Base-by-base conservation (phyloP, 306 rosid genomes). In the Myrica gale region DNA sequence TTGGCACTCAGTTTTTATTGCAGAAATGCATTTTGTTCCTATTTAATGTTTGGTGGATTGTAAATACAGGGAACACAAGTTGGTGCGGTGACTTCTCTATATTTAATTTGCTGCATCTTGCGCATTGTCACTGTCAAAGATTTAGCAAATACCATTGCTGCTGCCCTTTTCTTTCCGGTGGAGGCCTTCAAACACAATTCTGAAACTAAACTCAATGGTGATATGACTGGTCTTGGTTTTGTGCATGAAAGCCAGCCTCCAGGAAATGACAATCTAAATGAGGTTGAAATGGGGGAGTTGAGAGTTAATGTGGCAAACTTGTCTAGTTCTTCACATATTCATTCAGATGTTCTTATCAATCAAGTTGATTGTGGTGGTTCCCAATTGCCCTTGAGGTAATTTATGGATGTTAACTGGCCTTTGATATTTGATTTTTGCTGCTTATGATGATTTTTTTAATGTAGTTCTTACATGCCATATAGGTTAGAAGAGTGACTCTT, bases 121-220 rank as follows among this genome's bases (percentile, higher is more conserved):
- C 87, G 86, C 87, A 88, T 92, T 6, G 91, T 95, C 81, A 95
- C 92, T 84, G 85, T 90, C 76, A 95, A 95, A 86, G 98, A 95
- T 86, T 82, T 95, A 78, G 91, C 98, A 70, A 95, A 90, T 80
- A 86, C 91, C 43, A 84, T 92, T 72, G 92, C 96, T 80, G 96
- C 95, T 70, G 87, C 98, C 69, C 89, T 95, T 80, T 89, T 88
- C 76, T 90, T 78, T 84, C 96, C 97, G 23, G 71, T 81, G 70
- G 88, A 87, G 58, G 89, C 92, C 54, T 88, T 95, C 63, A n/a
- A 80, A 73, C 69, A 81, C 53, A 72, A 82, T 54, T 83, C 74
- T 79, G 84, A 68, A 80, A 87, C 74, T 74, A 83, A 84, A 77
- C 42, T 87, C 75, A 85, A 87, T 83, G 92, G 93, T 76, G 81